A percentile compares a stretch with the other conserved stretches of the same genome.
Conservation (phyloP, 306 rosid genomes). For the Dicorynia guianensis region DNA sequence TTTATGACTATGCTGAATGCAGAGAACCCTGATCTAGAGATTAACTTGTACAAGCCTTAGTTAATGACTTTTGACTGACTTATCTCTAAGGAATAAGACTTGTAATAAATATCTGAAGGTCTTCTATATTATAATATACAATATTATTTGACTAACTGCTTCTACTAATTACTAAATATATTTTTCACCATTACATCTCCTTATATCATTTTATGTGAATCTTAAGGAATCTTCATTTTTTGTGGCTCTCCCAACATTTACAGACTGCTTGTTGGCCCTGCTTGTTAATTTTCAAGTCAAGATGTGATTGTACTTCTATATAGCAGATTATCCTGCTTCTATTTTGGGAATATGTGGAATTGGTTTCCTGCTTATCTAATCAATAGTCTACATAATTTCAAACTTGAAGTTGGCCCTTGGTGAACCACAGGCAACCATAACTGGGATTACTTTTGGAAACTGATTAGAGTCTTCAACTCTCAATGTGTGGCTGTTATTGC, state of each 20-base stretch:
- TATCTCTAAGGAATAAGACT: background rate
- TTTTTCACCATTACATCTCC: background rate
- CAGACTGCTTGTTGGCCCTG: too few species aligned
- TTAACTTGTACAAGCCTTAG: background rate
- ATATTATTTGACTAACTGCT: background rate
- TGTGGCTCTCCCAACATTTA: too few species aligned
- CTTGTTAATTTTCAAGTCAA: too few species aligned
- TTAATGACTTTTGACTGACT: background rate
- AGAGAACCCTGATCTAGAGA: too few species aligned
- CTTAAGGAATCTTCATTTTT: too few species aligned
- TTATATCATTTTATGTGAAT: background rate
- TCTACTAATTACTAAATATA: background rate
- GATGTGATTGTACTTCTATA: background rate
- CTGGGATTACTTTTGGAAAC: background rate
- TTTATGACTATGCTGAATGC: too few species aligned
- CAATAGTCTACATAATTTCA: background rate
- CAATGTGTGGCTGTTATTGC: conserved; percentile 4
- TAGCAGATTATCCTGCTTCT: background rate
- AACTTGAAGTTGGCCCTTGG: background rate
- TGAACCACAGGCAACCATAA: background rate
- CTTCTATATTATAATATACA: background rate
- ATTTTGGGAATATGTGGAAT: background rate
- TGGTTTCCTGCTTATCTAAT: background rate
- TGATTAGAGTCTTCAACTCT: background rate
- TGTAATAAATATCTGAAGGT: background rate